Evolutionary conservation across 352 stramenopile genomes (phyloP).

Genomic region (Pythium volutum): DNA sequence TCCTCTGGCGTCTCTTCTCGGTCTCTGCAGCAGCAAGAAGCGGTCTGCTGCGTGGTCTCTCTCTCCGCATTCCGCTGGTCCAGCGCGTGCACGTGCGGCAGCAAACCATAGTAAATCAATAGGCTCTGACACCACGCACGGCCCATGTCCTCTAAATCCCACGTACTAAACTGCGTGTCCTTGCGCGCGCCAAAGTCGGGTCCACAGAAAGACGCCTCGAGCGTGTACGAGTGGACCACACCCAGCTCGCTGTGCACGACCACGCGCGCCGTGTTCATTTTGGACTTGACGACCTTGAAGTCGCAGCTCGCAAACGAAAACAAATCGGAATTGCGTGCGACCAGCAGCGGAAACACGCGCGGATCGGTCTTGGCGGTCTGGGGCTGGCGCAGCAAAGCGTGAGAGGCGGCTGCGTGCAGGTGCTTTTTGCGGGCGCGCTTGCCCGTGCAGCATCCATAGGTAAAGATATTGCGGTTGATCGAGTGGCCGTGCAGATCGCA

Average conservation of each 20-base stretch:
- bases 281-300: slow-evolving; percentile 90
- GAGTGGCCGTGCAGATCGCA: slow-evolving; percentile 84
- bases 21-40: too few relatives aligned
- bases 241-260: slow-evolving; percentile 87
- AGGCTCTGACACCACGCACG: slow-evolving; percentile 70
- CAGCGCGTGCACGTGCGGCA: slow-evolving; percentile 40
- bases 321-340: slow-evolving; percentile 59
- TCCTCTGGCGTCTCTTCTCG: slow-evolving; percentile 4
- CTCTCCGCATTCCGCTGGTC: slow-evolving; percentile 22
- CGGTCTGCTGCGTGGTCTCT: slow-evolving; percentile 2
- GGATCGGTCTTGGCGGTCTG: slow-evolving; percentile 39
- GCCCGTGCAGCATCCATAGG: slow-evolving; percentile 66
- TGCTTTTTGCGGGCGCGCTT: slow-evolving; percentile 31
- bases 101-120: slow-evolving; percentile 68
- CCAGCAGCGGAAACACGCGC: slow-evolving; percentile 77
- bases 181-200: slow-evolving; percentile 63
- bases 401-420: neutral
- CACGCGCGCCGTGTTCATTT: slow-evolving; percentile 87
- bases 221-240: slow-evolving; percentile 85
- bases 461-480: slow-evolving; percentile 85
- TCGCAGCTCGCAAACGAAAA: slow-evolving; percentile 87
- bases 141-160: slow-evolving; percentile 75
- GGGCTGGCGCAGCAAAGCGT: too few relatives aligned
- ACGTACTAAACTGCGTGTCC: slow-evolving; percentile 75
- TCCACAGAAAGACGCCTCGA: slow-evolving; percentile 90